These are phyloP conservation scores for Solanum ossicruentum DNA, from an alignment of 257 asterid species.

Conservation along the genomic window DNA sequence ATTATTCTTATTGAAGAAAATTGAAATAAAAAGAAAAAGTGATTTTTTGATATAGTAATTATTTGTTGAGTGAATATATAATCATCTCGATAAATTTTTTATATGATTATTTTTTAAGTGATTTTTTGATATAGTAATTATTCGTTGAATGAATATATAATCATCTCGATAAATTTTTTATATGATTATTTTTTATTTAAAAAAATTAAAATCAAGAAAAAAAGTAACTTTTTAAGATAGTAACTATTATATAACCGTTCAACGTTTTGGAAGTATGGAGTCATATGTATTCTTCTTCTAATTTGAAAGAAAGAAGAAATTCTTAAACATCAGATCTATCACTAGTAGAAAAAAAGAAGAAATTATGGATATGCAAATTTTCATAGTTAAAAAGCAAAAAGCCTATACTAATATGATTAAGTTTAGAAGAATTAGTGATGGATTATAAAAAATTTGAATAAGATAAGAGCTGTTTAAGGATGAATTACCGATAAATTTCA, in stretches of 20 bases:
- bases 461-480: background rate
- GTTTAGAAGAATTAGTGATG: background rate
- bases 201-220: too few relatives aligned
- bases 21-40: background rate
- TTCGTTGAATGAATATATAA: background rate
- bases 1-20: background rate
- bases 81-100: fast-evolving
- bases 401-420: background rate
- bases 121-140: background rate
- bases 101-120: too few relatives aligned
- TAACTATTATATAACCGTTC: too few relatives aligned
- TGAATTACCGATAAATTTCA: background rate
- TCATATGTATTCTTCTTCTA: background rate
- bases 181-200: too few relatives aligned
- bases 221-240: too few relatives aligned
- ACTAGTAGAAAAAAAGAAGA: too few relatives aligned
- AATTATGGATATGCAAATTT: too few relatives aligned
- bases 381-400: too few relatives aligned
- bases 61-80: background rate
- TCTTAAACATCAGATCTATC: background rate
- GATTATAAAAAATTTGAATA: background rate
- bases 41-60: background rate
- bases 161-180: too few relatives aligned
- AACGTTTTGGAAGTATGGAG: background rate
- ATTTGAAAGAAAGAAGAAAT: background rate